phyloP scores from a whole-genome alignment of 202 grass and related monocot species.

The Sporobolus alterniflorus region DNA sequence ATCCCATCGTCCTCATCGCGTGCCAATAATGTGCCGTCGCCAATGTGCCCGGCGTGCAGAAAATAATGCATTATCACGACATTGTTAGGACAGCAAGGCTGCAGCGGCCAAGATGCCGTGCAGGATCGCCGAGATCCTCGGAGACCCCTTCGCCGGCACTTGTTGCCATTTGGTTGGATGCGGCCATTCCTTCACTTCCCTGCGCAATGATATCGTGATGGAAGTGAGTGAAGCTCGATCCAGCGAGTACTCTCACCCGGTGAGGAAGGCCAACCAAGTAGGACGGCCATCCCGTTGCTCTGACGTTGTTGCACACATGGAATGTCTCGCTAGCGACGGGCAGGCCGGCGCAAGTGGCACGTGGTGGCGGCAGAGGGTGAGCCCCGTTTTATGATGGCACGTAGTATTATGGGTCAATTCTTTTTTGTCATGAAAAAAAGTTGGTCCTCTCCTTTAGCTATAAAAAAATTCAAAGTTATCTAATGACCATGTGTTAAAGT shows the following conservation, averaged over 20 bases:
- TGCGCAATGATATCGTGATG: not conserved
- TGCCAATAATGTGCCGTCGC: no score
- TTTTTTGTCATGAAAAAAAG: no score
- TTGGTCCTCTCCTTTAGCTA: no score
- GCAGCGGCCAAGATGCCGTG: not conserved
- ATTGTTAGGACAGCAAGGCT: conserved; percentile 19
- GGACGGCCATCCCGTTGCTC: not conserved
- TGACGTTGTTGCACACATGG: conserved; percentile 19
- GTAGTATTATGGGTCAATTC: not conserved
- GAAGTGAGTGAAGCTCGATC: not conserved
- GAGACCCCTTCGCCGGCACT: not conserved
- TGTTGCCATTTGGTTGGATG: conserved; percentile 24
- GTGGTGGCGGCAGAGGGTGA: conserved; percentile 4
- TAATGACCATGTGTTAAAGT: no score
- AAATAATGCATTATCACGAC: conserved; percentile 3
- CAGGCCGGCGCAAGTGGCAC: not conserved
- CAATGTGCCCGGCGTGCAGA: not conserved
- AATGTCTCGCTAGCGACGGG: conserved; percentile 21
- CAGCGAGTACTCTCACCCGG: no score
- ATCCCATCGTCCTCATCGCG: conserved; percentile 24
- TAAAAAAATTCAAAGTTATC: no score
- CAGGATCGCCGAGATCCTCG: not conserved
- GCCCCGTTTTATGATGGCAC: not conserved
- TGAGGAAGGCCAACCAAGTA: not conserved
- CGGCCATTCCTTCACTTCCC: not conserved